Evolutionary conservation across 2,329 filamentous ascomycete species (phyloP), one percentile per base, ranked within the genome.

Genomic region (Sporothrix protearum): DNA sequence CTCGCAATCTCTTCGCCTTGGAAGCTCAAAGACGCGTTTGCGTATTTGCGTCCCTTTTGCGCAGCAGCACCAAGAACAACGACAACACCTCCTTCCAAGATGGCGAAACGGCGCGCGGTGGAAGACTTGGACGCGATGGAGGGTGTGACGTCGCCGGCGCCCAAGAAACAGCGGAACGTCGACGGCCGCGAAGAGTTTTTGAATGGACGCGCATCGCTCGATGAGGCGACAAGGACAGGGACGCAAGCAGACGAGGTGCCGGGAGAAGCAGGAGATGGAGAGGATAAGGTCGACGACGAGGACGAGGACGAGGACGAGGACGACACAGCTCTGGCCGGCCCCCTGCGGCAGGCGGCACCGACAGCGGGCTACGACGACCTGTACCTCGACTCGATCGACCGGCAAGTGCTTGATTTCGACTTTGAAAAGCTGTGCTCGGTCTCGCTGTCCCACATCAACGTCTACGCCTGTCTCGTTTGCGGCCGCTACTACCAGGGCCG

Each of bases 371-470:
- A 97, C 83, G 91, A 92, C 77, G 95, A 99, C 80, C 89, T 99
- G 36, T 99, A 99, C 80, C 92, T 99, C 76, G 96, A 99, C 83
- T 98, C 96, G 14, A 96, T 99, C 82, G 90, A 97, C 80, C 92
- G 96, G 77, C 89, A 91, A 78, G 90, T 97, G 63, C 89, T 98
- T 71, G 96, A 99, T 81, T 98, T 98, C 79, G 96, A 99, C 81
- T 99, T 99, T 80, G 96, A 99, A 80, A 99, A 99, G 85, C 88
- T 97, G 14, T 99, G 96, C 83, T 98, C 95, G 30, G 87, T 99
- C 75, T 97, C 93, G 45, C 87, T 99, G 8, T 97, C 94, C 66
- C 98, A 98, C 80, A 97, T 98, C 83, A 99, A 99, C 79, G 94
- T 99, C 59, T 99, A 99, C 80, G 96, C 96, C 10, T 99, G 96